These are phyloP conservation scores for Cercophora samala DNA, from an alignment of 495 filamentous ascomycete species.

Conservation along the genomic window DNA sequence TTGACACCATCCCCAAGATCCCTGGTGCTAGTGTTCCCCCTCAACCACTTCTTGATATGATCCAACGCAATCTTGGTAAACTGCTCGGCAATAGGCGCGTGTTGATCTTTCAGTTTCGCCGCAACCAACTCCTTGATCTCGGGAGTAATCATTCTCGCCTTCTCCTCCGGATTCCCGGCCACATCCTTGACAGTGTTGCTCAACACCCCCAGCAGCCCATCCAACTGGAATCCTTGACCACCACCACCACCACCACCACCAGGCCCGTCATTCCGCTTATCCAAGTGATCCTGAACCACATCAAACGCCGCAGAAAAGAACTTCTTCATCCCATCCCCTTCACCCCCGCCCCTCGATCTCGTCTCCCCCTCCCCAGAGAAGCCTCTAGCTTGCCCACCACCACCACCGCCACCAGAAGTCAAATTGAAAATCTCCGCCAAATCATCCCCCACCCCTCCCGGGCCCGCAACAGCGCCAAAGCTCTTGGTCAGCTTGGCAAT, in stretches of 20 bases:
- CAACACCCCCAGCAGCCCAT: conserved; percentile 33
- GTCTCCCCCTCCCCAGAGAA: conserved; percentile 15
- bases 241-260: conserved; percentile 18
- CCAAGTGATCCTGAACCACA: conserved; percentile 31
- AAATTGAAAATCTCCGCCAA: conserved; percentile 35
- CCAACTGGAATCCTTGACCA: conserved; percentile 30
- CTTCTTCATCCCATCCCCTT: not conserved
- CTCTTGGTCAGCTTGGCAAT: conserved; percentile 32
- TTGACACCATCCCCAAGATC: conserved; percentile 36
- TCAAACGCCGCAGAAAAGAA: conserved; percentile 34
- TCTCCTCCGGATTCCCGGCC: conserved; percentile 35
- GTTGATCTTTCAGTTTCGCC: conserved; percentile 29
- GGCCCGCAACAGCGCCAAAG: conserved; percentile 26
- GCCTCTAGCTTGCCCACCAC: conserved; percentile 3
- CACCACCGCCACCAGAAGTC: conserved; percentile 22
- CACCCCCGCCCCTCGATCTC: conserved; percentile 18
- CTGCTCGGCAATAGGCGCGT: conserved; percentile 35
- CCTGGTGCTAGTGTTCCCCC: conserved; percentile 35
- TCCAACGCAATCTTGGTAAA: conserved; percentile 36
- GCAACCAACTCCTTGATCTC: conserved; percentile 37
- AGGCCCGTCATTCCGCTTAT: conserved; percentile 17
- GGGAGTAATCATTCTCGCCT: conserved; percentile 34
- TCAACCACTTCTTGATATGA: conserved; percentile 36
- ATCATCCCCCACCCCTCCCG: conserved; percentile 29
- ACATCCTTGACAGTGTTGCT: conserved; percentile 36